Evolutionary conservation across 805 yeast genomes (phyloP), one percentile per base, ranked within the genome.

Genomic region (Myxozyma udenii): DNA sequence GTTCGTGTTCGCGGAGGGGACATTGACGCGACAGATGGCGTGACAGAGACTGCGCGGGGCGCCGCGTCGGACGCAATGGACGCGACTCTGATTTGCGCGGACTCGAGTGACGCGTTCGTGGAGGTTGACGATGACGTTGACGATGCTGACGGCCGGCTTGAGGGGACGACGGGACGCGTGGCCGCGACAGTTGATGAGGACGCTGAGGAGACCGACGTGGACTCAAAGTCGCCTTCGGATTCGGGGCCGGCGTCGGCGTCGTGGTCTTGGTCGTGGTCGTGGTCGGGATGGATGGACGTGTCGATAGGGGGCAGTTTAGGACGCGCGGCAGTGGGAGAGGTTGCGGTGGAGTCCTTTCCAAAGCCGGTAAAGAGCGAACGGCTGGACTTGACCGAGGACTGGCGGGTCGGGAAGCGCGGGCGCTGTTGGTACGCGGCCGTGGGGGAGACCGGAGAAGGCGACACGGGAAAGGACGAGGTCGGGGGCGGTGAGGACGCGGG

Each of bases 331-430:
- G 30, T 14, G 12, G 49, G 14, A 3, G 49, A 16, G 28, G 38
- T 30, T 5, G 49, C 28, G 22, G 11, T 14, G 24, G 41, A 18
- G 16, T n/a, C n/a, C n/a, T n/a, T n/a, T n/a, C n/a, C 38, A 35
- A n/a, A 22, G 44, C 21, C n/a, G 35, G 41, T n/a, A n/a, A 37
- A 28, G 19, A 36, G 32, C 18, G 42, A 33, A 32, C 32, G 25
- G 21, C 41, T 21, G 6, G 58, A 28, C 19, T 43, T 41, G 23
- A 51, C 52, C 9, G 55, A 50, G 26, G 58, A 54, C 47, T 54
- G 55, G 18, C 58, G 51, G n/a, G 38, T 32, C 11, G 54, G 58
- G 30, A 50, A 54, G 7, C n/a, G 23, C 25, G 53, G 35, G 33
- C 33, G 33, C 33, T 28, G 33, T 14, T 19, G 30, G 32, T 12